A percentile compares a stretch with the other conserved stretches of the same genome.
These are phyloP conservation scores for Penicillium flavigenum DNA, from an alignment of 495 filamentous ascomycete genomes.

Conservation along the genomic window DNA sequence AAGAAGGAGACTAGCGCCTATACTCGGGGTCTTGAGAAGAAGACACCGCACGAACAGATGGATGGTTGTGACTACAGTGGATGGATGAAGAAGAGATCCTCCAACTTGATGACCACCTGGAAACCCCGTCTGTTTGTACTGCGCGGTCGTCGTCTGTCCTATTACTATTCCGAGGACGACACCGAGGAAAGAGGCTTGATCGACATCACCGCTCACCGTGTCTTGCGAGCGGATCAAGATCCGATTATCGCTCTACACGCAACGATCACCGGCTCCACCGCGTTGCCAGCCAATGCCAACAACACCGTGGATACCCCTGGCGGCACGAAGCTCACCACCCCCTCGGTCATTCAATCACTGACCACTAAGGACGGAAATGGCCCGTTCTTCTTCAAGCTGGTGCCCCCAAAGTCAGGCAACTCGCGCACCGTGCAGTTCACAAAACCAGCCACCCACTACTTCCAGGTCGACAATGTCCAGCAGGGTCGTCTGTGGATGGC, in stretches of 20 bases:
- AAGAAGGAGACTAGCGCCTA: slow-evolving; percentile 97
- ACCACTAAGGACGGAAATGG: slow-evolving; percentile 44
- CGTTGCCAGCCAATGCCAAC: slow-evolving; percentile 62
- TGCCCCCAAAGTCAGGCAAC: slow-evolving; percentile 84
- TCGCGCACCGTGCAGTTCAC: slow-evolving; percentile 94
- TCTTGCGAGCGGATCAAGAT: slow-evolving; percentile 93
- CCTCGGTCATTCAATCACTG: slow-evolving; percentile 15
- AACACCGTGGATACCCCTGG: slow-evolving; percentile 49
- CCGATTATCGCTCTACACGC: slow-evolving; percentile 86
- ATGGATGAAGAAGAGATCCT: slow-evolving; percentile 99
- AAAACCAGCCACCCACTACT: slow-evolving; percentile 94
- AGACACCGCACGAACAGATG: slow-evolving; percentile 81
- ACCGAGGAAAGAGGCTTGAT: slow-evolving; percentile 91
- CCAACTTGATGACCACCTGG: slow-evolving; percentile 94
- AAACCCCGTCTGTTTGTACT: slow-evolving; percentile 92
- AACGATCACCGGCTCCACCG: slow-evolving; percentile 81
- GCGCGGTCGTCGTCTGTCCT: slow-evolving; percentile 84
- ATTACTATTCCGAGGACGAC: slow-evolving; percentile 94
- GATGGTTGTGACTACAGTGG: slow-evolving; percentile 86
- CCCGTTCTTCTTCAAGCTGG: slow-evolving; percentile 97
- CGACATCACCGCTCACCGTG: slow-evolving; percentile 94
- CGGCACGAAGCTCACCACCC: slow-evolving; percentile 23
- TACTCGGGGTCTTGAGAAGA: slow-evolving; percentile 79
- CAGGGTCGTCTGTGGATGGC: slow-evolving; percentile 97
- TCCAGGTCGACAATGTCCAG: slow-evolving; percentile 86